Conservation (phyloP, 163 green algal genomes). For the Chlamydomonas reinhardtii region DNA sequence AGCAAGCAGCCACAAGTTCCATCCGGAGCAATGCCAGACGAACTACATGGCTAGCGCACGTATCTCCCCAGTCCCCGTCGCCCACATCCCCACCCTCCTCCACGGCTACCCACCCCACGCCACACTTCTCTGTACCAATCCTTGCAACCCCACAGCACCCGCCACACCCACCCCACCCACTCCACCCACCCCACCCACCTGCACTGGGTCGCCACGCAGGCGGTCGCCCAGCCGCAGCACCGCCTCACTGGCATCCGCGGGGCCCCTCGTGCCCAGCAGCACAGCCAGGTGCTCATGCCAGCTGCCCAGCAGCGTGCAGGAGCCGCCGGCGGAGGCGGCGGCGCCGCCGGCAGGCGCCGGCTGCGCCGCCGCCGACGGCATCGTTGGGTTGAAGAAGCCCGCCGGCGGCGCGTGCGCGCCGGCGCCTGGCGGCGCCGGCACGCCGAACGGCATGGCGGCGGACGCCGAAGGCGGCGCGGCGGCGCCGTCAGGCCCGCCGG, state of each 20-base stretch:
- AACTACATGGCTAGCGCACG: no score
- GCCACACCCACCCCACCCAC: background rate
- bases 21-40: no score
- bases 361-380: background rate
- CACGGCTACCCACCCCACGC: no score
- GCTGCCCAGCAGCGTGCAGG: constrained; percentile 21
- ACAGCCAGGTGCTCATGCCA: constrained; percentile 71
- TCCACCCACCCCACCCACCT: constrained; percentile 13
- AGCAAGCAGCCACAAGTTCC: no score
- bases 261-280: constrained; percentile 53
- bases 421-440: background rate
- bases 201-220: constrained; percentile 42
- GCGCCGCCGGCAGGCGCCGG: background rate
- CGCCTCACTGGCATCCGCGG: constrained; percentile 52
- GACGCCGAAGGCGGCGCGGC: background rate
- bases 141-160: no score
- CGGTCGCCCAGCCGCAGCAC: constrained; percentile 59
- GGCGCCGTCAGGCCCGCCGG: constrained; percentile 12
- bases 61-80: no score
- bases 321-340: background rate
- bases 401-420: background rate
- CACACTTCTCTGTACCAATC: no score
- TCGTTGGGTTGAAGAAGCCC: constrained; percentile 27
- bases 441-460: background rate
- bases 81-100: no score